Evolutionary conservation across 2,329 filamentous ascomycete species (phyloP).

Genomic region (Plenodomus lindquistii): DNA sequence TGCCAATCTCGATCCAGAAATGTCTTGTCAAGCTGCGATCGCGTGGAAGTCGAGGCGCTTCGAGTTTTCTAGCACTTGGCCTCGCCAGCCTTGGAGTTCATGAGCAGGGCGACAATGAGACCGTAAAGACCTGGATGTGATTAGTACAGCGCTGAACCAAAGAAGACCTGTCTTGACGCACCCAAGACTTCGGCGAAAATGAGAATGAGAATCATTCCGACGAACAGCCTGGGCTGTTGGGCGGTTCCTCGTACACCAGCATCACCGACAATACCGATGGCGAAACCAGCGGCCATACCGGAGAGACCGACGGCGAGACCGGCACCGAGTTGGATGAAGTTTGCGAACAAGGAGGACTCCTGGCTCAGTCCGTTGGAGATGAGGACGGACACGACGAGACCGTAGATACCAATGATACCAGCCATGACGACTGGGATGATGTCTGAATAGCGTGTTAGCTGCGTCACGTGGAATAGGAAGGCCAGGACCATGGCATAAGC

Average conservation of each 20-base stretch:
- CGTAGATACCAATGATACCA: slow-evolving; percentile 99
- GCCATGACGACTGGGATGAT: slow-evolving; percentile 99
- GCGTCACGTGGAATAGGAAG: neutral
- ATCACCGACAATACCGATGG: slow-evolving; percentile 67
- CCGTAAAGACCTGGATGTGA: slow-evolving; percentile 82
- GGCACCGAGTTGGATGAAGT: slow-evolving; percentile 58
- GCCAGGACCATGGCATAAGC: neutral
- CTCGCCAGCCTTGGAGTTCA: slow-evolving; percentile 83
- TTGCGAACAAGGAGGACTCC: slow-evolving; percentile 52
- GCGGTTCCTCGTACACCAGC: slow-evolving; percentile 86
- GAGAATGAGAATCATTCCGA: slow-evolving; percentile 98
- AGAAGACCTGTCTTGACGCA: slow-evolving; percentile 52
- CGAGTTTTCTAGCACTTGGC: slow-evolving; percentile 1
- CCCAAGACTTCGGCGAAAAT: slow-evolving; percentile 99
- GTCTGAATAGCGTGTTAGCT: slow-evolving; percentile 60
- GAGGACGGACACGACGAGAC: slow-evolving; percentile 58
- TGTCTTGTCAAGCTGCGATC: slow-evolving; percentile 38
- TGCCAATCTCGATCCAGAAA: slow-evolving; percentile 14
- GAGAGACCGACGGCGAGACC: slow-evolving; percentile 71
- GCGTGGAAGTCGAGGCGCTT: slow-evolving; percentile 8
- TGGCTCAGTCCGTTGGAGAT: slow-evolving; percentile 58
- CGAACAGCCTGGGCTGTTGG: slow-evolving; percentile 83
- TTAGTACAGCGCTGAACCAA: slow-evolving; percentile 5
- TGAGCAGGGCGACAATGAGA: slow-evolving; percentile 96
- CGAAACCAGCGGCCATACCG: slow-evolving; percentile 89